Evolutionary conservation across 768 basidiomycete genomes (phyloP).

Genomic region (Mycena pura): DNA sequence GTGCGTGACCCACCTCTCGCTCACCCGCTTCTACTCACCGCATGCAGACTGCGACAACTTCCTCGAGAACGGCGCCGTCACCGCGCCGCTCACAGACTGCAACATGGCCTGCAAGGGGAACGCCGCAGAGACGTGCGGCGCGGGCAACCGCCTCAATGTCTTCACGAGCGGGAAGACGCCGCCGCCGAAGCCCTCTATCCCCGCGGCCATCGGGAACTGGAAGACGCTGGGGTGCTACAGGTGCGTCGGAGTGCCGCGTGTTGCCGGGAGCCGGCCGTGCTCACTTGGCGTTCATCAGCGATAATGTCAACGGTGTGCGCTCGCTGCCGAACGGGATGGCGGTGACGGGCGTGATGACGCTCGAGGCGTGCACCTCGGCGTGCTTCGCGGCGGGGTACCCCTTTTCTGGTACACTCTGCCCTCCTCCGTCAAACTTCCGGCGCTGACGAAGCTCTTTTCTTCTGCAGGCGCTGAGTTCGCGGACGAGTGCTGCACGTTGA

Average conservation of each 20-base stretch:
- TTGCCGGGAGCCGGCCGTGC: too few relatives aligned
- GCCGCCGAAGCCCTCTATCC: conserved; percentile 60
- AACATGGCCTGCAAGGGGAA: conserved; percentile 53
- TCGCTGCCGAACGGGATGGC: conserved; percentile 45
- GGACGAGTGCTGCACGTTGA: conserved; percentile 58
- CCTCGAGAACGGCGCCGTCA: conserved; percentile 53
- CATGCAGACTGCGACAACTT: conserved; percentile 67
- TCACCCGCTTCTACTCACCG: background rate
- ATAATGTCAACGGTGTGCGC: conserved; percentile 52
- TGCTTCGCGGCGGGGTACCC: conserved; percentile 62
- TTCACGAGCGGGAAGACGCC: conserved; percentile 66
- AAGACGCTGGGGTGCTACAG: conserved; percentile 74
- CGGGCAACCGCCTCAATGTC: conserved; percentile 50
- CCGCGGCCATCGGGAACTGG: conserved; percentile 68
- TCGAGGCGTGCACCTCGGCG: conserved; percentile 62
- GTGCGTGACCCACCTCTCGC: conserved; percentile 42
- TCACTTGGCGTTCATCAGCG: conserved; percentile 42
- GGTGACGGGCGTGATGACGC: conserved; percentile 59
- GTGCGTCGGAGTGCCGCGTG: too few relatives aligned
- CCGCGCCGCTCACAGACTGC: conserved; percentile 52
- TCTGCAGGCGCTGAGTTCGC: conserved; percentile 17
- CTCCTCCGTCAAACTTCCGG: conserved; percentile 39
- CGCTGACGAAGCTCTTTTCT: background rate
- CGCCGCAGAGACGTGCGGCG: conserved; percentile 51
- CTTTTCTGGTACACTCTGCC: conserved; percentile 38